These are phyloP conservation scores for Leccinum cinnamomeum DNA, from an alignment of 1,284 basidiomycete species.

Conservation along the genomic window DNA sequence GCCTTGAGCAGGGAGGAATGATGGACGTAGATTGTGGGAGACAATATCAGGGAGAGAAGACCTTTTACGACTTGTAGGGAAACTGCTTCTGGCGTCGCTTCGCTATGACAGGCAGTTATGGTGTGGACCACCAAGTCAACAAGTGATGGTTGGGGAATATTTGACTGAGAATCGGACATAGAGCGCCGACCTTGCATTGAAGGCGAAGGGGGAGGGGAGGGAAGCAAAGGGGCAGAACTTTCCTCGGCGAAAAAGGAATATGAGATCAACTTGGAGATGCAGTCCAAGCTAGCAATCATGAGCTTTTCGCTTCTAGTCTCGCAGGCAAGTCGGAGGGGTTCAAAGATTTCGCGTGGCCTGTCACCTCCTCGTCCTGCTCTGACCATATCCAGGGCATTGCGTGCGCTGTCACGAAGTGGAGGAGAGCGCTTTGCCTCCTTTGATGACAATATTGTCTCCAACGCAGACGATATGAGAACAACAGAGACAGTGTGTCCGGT, in stretches of 20 bases:
- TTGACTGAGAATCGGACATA: constrained; percentile 50
- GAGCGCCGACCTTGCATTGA: constrained; percentile 46
- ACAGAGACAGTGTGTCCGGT: constrained; percentile 72
- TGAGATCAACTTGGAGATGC: constrained; percentile 93
- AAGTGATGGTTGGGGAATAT: constrained; percentile 62
- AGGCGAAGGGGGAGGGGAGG: constrained; percentile 74
- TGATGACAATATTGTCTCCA: constrained; percentile 85
- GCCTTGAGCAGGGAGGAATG: constrained; percentile 94
- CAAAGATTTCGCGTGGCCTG: constrained; percentile 83
- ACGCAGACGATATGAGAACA: constrained; percentile 81
- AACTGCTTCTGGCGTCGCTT: constrained; percentile 84
- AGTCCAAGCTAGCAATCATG: constrained; percentile 93
- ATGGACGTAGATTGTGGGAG: constrained; percentile 83
- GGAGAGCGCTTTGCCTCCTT: constrained; percentile 86
- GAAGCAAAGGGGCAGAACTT: constrained; percentile 27
- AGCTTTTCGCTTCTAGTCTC: constrained; percentile 91
- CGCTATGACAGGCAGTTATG: constrained; percentile 89
- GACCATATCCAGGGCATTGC: constrained; percentile 82
- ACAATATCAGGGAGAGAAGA: constrained; percentile 84
- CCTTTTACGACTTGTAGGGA: constrained; percentile 96
- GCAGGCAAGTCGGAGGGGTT: constrained; percentile 90
- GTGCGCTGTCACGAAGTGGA: constrained; percentile 80
- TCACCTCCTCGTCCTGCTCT: constrained; percentile 69
- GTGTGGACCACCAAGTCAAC: constrained; percentile 93
- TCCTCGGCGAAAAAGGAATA: constrained; percentile 91